Base-by-base conservation (phyloP, 2,329 filamentous ascomycete species). In the Aureobasidium vineae region DNA sequence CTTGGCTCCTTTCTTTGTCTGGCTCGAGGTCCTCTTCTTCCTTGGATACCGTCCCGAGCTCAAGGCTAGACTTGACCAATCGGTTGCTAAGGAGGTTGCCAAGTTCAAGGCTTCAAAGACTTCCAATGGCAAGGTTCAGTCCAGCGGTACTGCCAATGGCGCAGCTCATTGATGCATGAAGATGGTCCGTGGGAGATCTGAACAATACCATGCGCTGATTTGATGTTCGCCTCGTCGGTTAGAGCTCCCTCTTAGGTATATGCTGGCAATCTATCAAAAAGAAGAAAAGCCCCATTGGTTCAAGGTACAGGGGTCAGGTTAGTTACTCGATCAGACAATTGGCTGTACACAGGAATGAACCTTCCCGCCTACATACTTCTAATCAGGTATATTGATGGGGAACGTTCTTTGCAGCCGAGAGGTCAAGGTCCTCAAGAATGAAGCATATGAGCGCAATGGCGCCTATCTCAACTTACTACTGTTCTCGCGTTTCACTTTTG, bases 1-100 rank as follows among this genome's bases (percentile, higher is more conserved):
- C 74, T 83, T 98, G 28, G 95, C 95, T 0, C 95, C 95, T 10
- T 89, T 99, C 74, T 99, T 98, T 73, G 94, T 98, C 67, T 99
- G 95, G 91, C 89, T 99, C 72, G 93, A 98, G 80, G 80, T 96
- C 28, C 83, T 99, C 31, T 99, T 99, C 82, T 87, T 84, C 73
- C 85, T 96, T 60, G 95, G 95, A 57, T 99, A 98, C 79, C 86
- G 95, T 68, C 90, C 89, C 1, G 92, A 96, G 77, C 82, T 99
- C 71, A 92, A 94, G 80, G 84, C 85, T 68, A 87, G 94, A 60
- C 86, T 98, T 52, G 87, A 94, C 69, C 87, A 88, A 75, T 87
- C 85, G 43, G 91, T 97, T 3, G 79, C 88, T 74, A 82, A 86
- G 71, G 91, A 97, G 76, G 84, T 97, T 70, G 83, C 86, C 71